Evolutionary conservation across 441 rosid species (phyloP).

Genomic region (Melastoma candidum): DNA sequence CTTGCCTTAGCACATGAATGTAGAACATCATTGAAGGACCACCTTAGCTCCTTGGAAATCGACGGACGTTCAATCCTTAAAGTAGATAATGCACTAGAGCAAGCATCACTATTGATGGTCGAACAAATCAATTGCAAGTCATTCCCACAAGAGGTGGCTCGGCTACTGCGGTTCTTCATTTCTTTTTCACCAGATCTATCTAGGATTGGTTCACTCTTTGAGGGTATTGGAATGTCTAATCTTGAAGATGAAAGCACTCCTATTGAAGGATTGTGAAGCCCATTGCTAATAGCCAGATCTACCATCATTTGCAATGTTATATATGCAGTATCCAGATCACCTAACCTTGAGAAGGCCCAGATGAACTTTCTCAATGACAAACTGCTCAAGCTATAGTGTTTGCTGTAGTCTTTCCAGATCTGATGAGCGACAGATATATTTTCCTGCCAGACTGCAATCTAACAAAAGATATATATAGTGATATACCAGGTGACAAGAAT

Average conservation of each 20-base stretch:
- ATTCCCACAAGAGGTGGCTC: conserved; percentile 1
- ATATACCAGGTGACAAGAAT: background rate
- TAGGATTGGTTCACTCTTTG: conserved; percentile 26
- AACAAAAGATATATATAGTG: conserved; percentile 2
- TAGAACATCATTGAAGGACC: conserved; percentile 59
- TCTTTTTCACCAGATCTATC: conserved; percentile 13
- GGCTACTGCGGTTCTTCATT: background rate
- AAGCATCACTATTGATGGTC: background rate
- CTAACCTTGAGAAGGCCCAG: conserved; percentile 54
- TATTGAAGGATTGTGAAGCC: conserved; percentile 19
- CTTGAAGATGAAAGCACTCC: conserved; percentile 30
- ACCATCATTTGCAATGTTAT: conserved; percentile 73
- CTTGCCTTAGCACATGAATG: conserved; percentile 50
- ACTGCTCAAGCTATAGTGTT: conserved; percentile 45
- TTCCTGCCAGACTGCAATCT: conserved; percentile 17
- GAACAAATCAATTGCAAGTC: background rate
- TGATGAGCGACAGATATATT: conserved; percentile 19
- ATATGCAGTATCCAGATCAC: conserved; percentile 64
- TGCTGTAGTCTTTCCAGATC: conserved; percentile 56
- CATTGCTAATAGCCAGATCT: conserved; percentile 30
- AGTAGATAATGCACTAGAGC: background rate
- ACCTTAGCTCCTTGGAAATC: conserved; percentile 27
- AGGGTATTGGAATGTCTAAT: conserved; percentile 68
- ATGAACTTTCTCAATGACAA: conserved; percentile 42
- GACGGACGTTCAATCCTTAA: conserved; percentile 11